Conservation (phyloP, 495 filamentous ascomycete genomes). For the Aspergillus bertholletiae region DNA sequence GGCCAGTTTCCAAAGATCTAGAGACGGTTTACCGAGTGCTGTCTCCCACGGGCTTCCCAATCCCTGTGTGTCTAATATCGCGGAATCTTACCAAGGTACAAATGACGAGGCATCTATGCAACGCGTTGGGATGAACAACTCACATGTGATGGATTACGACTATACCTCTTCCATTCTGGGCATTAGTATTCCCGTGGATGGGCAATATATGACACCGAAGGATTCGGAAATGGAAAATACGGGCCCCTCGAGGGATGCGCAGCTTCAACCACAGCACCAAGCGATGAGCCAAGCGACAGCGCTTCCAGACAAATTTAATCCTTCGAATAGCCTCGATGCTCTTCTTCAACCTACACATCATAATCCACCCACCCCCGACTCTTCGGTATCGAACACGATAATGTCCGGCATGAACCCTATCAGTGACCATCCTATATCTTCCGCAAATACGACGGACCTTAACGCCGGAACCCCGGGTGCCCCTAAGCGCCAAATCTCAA, state of each 20-base stretch:
- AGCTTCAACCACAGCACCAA: conserved; percentile 14
- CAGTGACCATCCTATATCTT: conserved; percentile 17
- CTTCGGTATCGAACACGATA: conserved; percentile 25
- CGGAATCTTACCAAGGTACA: neutral
- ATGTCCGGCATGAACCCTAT: conserved; percentile 10
- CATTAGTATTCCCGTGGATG: conserved; percentile 36
- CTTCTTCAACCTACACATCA: conserved; percentile 22
- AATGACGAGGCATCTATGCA: conserved; percentile 9
- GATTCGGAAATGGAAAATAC: conserved; percentile 34
- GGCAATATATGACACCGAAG: conserved; percentile 35
- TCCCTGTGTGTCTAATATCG: conserved; percentile 6
- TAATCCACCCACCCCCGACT: conserved; percentile 30
- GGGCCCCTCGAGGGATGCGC: conserved; percentile 24
- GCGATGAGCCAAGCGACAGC: conserved; percentile 10
- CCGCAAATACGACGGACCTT: conserved; percentile 15
- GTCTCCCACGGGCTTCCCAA: conserved; percentile 4
- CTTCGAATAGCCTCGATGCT: conserved; percentile 27
- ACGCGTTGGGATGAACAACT: conserved; percentile 3
- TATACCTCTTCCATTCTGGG: conserved; percentile 35
- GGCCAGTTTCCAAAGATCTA: conserved; percentile 7
- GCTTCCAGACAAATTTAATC: conserved; percentile 21
- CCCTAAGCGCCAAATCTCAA: conserved; percentile 7
- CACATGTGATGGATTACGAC: conserved; percentile 9
- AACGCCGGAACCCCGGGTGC: conserved; percentile 5
- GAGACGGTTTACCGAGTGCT: conserved; percentile 2